Conservation (phyloP, 768 basidiomycete genomes). For the Tylopilus sp. region DNA sequence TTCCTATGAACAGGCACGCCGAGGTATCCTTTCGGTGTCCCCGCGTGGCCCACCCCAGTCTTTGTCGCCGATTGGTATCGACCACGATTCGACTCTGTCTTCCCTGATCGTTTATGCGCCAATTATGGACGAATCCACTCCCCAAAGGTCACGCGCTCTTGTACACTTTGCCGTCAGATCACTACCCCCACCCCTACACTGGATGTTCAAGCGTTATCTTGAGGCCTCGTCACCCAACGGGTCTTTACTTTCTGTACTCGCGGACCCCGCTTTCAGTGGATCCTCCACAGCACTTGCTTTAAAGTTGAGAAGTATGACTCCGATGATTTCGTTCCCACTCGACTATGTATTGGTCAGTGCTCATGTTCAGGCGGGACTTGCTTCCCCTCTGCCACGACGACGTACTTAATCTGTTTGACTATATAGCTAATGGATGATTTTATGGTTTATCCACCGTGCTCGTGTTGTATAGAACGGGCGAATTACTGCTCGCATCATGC, state of each 20-base stretch:
- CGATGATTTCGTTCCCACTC: constrained; percentile 3
- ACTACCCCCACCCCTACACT: constrained; percentile 6
- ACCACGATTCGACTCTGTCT: constrained; percentile 49
- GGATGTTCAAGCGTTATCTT: constrained; percentile 25
- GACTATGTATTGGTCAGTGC: constrained; percentile 30
- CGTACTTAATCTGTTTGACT: constrained; percentile 24
- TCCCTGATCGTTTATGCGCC: constrained; percentile 40
- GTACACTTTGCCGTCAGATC: constrained; percentile 28
- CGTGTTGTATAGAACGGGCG: constrained; percentile 23
- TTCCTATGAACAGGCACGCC: constrained; percentile 24
- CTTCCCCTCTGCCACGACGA: constrained; percentile 6
- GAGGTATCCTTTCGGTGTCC: constrained; percentile 17
- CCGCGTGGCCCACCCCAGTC: neutral
- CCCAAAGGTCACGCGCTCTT: constrained; percentile 17
- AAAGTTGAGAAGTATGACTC: constrained; percentile 12
- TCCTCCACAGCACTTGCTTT: constrained; percentile 10
- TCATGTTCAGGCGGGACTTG: constrained; percentile 14
- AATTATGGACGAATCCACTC: constrained; percentile 20
- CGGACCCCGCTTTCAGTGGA: constrained; percentile 13
- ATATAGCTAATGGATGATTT: constrained; percentile 52
- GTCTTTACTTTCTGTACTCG: constrained; percentile 18
- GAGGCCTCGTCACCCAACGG: constrained; percentile 5
- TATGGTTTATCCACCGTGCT: constrained; percentile 37
- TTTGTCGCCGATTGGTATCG: constrained; percentile 39
- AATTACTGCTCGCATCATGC: constrained; percentile 29